Evolutionary conservation across 1,284 basidiomycete genomes (phyloP), one percentile per base, ranked within the genome.

Genomic region (Rhodotorula sp.): DNA sequence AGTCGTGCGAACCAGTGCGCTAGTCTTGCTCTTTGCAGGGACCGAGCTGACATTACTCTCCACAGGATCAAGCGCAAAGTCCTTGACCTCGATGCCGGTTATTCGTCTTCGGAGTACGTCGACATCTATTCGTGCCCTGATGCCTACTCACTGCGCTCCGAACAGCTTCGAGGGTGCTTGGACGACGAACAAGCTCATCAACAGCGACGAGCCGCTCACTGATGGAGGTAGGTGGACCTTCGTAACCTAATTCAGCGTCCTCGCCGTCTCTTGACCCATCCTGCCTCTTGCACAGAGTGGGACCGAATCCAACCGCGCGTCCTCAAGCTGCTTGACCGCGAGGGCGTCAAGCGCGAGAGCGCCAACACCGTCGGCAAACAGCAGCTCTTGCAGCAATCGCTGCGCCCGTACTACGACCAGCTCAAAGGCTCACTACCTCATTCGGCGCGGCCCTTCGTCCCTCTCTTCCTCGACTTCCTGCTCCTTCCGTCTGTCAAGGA

Each of bases 381-480:
- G n/a, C 45, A 49, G 25, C 14, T 23, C 10, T 52, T 57, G 5
- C 68, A 61, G 59, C 1, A n/a, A 4, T 10, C 19, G 25, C 52
- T 67, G 3, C 66, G 66, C 27, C 7, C 41, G 7, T 17, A 54
- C 5, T 60, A 69, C 52, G 46, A 64, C 23, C 27, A 10, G 42
- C 49, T 48, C 17, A 45, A 41, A 25, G 19, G 9, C 8, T 2
- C 17, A 2, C 52, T 62, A n/a, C 34, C n/a, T 1, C 4, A 2
- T 4, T 2, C 7, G 0, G 67, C 48, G 0, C 27, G 27, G 5
- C 50, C 48, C 4, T 42, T 48, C 14, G 25, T 42, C 16, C 67
- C 62, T 0, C 67, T 69, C 58, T 69, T 64, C 41, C 41, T 54
- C 62, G 58, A 69, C 41, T 69, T 64, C 17, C 59, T 59, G 46